These are phyloP conservation scores for Pogostemon cablin DNA, from an alignment of 257 asterid species.

Conservation along the genomic window DNA sequence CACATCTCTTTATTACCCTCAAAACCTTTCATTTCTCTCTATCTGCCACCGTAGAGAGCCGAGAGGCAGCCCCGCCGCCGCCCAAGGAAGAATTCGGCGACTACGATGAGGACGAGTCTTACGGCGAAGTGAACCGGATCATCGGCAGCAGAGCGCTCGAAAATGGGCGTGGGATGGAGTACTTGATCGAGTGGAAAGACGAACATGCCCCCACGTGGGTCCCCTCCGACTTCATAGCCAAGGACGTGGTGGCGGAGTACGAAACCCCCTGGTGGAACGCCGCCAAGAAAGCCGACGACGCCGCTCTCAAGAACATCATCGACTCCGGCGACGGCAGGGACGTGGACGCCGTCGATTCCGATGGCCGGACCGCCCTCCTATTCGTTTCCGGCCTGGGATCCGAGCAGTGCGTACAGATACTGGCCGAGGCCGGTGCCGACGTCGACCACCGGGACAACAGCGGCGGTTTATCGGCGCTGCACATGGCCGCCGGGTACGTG, in stretches of 20 bases:
- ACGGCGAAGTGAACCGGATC: constrained; percentile 81
- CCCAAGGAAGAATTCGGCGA: constrained; percentile 43
- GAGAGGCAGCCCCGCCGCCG: constrained; percentile 23
- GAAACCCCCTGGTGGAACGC: constrained; percentile 98
- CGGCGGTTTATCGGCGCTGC: constrained; percentile 81
- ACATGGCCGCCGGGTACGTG: constrained; percentile 93
- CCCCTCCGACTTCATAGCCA: constrained; percentile 82
- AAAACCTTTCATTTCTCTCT: constrained; percentile 34
- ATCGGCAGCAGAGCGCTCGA: constrained; percentile 70
- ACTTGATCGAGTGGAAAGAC: constrained; percentile 91
- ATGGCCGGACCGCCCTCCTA: constrained; percentile 86
- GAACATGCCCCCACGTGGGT: constrained; percentile 94
- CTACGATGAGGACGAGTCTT: constrained; percentile 64
- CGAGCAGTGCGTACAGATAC: constrained; percentile 63
- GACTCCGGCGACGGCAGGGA: constrained; percentile 68
- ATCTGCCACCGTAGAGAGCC: constrained; percentile 67
- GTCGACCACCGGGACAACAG: constrained; percentile 56
- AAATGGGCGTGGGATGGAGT: constrained; percentile 71
- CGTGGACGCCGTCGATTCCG: constrained; percentile 71
- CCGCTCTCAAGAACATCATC: constrained; percentile 47
- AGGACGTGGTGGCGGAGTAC: constrained; percentile 82
- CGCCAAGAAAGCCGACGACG: constrained; percentile 72
- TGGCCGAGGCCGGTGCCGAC: constrained; percentile 77
- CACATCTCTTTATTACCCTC: constrained; percentile 32
- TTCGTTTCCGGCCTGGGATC: constrained; percentile 92